Conservation (phyloP, 2,329 filamentous ascomycete genomes). For the Penicillium aurantiogriseum region DNA sequence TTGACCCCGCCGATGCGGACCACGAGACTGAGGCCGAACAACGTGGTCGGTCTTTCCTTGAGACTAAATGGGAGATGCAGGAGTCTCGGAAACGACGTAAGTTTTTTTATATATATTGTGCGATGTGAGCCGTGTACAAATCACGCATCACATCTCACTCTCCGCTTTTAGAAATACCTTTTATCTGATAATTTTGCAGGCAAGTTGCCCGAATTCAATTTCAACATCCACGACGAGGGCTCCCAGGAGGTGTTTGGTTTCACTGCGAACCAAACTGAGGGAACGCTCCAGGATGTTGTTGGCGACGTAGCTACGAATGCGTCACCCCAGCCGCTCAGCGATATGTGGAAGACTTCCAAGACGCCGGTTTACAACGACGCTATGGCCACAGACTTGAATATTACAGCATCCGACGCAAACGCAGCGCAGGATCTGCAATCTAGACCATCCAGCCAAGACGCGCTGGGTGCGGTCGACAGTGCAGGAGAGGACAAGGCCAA, state of each 20-base stretch:
- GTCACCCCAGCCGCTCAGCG: slow-evolving; percentile 8
- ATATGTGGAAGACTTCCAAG: slow-evolving; percentile 4
- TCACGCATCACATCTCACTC: background rate
- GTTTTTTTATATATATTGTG: slow-evolving; percentile 2
- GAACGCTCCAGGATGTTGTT: background rate
- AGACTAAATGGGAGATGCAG: slow-evolving; percentile 44
- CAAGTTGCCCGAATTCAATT: slow-evolving; percentile 21
- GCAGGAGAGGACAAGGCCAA: background rate
- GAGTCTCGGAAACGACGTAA: slow-evolving; percentile 33
- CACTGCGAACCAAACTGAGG: background rate
- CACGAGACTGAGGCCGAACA: slow-evolving; percentile 16
- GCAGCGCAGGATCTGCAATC: slow-evolving; percentile 13
- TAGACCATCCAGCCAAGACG: slow-evolving; percentile 6
- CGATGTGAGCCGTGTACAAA: background rate
- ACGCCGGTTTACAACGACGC: slow-evolving; percentile 14
- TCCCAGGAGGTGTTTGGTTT: background rate
- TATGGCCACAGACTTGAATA: background rate
- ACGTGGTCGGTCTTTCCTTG: slow-evolving; percentile 38
- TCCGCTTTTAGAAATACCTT: background rate
- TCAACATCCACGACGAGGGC: slow-evolving; percentile 21
- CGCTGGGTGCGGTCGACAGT: background rate
- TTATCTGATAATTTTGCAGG: slow-evolving; percentile 16
- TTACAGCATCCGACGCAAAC: slow-evolving; percentile 9
- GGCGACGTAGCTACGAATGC: slow-evolving; percentile 12
- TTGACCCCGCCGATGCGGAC: slow-evolving; percentile 18